phyloP scores from a whole-genome alignment of 805 yeast genomes.

The Candida silvicultrix region DNA sequence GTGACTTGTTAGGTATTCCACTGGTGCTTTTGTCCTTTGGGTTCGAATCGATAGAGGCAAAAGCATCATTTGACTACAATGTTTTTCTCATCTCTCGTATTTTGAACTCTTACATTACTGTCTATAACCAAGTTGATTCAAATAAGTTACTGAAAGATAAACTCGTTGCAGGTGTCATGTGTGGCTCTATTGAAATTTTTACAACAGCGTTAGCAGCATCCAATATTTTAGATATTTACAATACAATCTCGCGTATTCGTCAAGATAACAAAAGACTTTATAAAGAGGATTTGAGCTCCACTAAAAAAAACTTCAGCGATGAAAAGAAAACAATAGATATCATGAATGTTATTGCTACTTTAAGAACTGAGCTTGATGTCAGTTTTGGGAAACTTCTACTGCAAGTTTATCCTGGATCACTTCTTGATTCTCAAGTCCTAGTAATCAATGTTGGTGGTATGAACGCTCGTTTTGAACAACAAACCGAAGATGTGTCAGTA shows the following conservation, averaged over 20 bases:
- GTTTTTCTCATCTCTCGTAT: conserved; percentile 64
- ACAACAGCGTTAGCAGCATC: conserved; percentile 85
- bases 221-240: conserved; percentile 69
- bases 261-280: conserved; percentile 71
- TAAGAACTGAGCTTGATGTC: conserved; percentile 67
- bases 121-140: conserved; percentile 61
- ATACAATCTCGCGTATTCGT: conserved; percentile 61
- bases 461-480: conserved; percentile 46
- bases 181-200: conserved; percentile 52
- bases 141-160: conserved; percentile 48
- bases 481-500: conserved; percentile 30
- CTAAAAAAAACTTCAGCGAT: conserved; percentile 24
- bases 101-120: conserved; percentile 39
- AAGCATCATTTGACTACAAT: conserved; percentile 79
- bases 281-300: conserved; percentile 65
- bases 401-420: conserved; percentile 77
- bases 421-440: conserved; percentile 72
- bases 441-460: conserved; percentile 52
- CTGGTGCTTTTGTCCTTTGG: conserved; percentile 57
- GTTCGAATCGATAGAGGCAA: conserved; percentile 47
- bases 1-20: conserved; percentile 49
- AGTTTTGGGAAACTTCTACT: conserved; percentile 47
- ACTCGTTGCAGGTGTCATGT: conserved; percentile 42
- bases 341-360: conserved; percentile 25
- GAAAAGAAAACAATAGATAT: conserved; percentile 16